Base-by-base conservation (phyloP, 768 basidiomycete species). In the Tulasnella sp. region DNA sequence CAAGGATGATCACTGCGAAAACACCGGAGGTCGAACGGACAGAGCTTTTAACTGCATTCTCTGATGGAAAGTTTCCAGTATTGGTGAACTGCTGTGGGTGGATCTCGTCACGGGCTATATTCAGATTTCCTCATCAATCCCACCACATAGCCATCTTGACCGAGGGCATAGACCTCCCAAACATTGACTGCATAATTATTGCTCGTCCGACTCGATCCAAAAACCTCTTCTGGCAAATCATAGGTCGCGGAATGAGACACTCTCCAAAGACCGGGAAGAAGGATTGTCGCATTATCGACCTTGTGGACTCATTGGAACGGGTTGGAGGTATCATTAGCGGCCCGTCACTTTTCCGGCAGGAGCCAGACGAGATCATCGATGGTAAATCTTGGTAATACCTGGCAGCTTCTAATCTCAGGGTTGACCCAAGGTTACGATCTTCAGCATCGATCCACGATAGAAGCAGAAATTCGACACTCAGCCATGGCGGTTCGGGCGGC, bases 211-310 rank as follows among this genome's bases (percentile, higher is more conserved):
- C 96, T 1, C 88, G 92, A 35, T 97, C 95, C 15, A 88, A 90
- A 42, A 98, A 97, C 82, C 84, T 97, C 15, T 95, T 96, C 82
- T 90, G 93, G 23, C 96, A 99, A 82, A 98, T 98, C 95, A 94
- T 98, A 78, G 96, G 96, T 4, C 88, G 96, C 78, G 96, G 96
- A 35, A 93, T 98, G 89, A 87, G 96, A 78, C 87, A 92, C 40
- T 96, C 93, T 2, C 92, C 93, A 11, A 82, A 82, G 9, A 95
- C 93, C 0, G 92, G 90, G 73, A 99, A 99, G 83, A 80, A 83
- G 67, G 90, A 97, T 82, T 98, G 96, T 83, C 90, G 88, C 15
- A 90, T 98, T 78, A 93, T 99, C 80, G 96, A 99, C 83, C 92
- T 98, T 80, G 94, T 96, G 20, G 95, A 96, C 82, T 91, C 89